A percentile compares a stretch with the other conserved stretches of the same genome.
These are phyloP conservation scores for Epichloe festucae DNA, from an alignment of 2,329 filamentous ascomycete genomes.

Conservation along the genomic window DNA sequence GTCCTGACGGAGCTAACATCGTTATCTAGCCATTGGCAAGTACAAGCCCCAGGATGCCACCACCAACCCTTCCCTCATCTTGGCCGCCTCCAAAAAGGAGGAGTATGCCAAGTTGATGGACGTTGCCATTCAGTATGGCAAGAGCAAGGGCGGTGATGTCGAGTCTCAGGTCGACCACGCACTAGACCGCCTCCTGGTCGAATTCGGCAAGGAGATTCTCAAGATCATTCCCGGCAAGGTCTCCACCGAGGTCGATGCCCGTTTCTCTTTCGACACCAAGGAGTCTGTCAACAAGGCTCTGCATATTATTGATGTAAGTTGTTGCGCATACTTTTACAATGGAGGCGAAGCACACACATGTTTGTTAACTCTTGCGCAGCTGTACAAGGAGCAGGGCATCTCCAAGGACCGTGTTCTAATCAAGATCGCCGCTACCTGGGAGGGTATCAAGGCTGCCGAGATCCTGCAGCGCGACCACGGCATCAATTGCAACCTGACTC, in stretches of 20 bases:
- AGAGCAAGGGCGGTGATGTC: conserved; percentile 53
- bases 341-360: not conserved
- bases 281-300: conserved; percentile 90
- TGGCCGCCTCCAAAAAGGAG: conserved; percentile 96
- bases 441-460: conserved; percentile 97
- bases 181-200: conserved; percentile 86
- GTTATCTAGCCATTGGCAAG: conserved; percentile 75
- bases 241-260: conserved; percentile 94
- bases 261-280: conserved; percentile 90
- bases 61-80: conserved; percentile 97
- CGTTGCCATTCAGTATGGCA: conserved; percentile 71
- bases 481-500: conserved; percentile 97
- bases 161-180: conserved; percentile 80
- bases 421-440: conserved; percentile 98
- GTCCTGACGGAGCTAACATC: conserved; percentile 12
- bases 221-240: conserved; percentile 96
- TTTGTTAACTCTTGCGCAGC: conserved; percentile 36
- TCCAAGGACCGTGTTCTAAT: conserved; percentile 90
- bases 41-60: conserved; percentile 99
- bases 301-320: conserved; percentile 83
- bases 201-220: conserved; percentile 97
- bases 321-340: not conserved
- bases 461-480: conserved; percentile 91
- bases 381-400: conserved; percentile 88
- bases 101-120: conserved; percentile 93